Percentiles rank a stretch among this genome's conserved stretches.
Conservation (phyloP, 768 basidiomycete genomes). For the Auriculariales sp. region DNA sequence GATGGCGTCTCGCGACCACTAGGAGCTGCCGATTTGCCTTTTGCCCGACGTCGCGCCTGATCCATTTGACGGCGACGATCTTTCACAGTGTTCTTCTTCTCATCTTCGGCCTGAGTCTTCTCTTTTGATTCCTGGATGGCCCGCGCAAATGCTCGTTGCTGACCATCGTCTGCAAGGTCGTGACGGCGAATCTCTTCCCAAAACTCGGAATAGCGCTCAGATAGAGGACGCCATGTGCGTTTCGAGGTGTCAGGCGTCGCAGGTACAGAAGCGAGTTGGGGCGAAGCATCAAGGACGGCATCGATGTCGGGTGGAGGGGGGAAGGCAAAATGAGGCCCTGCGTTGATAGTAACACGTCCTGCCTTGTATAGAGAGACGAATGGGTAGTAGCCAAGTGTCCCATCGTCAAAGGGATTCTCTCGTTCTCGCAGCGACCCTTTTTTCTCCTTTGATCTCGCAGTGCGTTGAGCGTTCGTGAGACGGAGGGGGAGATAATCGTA, state of each 20-base stretch:
- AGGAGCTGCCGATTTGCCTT: no score
- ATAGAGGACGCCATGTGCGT: slow-evolving; percentile 62
- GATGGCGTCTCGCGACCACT: no score
- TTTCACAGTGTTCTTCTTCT: not conserved
- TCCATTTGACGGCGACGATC: slow-evolving; percentile 8
- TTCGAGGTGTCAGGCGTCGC: slow-evolving; percentile 17
- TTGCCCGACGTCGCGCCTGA: slow-evolving; percentile 1
- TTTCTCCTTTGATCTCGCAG: slow-evolving; percentile 44
- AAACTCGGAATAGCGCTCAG: slow-evolving; percentile 75
- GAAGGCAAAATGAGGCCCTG: slow-evolving; percentile 76
- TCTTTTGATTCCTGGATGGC: slow-evolving; percentile 3
- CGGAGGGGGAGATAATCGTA: slow-evolving; percentile 83
- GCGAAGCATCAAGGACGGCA: slow-evolving; percentile 29
- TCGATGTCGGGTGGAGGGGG: slow-evolving; percentile 73
- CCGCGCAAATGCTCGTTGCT: not conserved
- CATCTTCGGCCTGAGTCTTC: slow-evolving; percentile 1
- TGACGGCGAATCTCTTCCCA: slow-evolving; percentile 37
- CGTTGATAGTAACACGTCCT: slow-evolving; percentile 70
- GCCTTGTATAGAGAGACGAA: slow-evolving; percentile 89
- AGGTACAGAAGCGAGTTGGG: slow-evolving; percentile 8
- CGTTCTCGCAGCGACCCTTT: slow-evolving; percentile 56
- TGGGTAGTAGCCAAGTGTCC: slow-evolving; percentile 88
- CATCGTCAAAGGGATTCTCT: slow-evolving; percentile 87
- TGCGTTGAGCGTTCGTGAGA: slow-evolving; percentile 41
- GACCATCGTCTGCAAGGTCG: not conserved